Evolutionary conservation across 495 filamentous ascomycete genomes (phyloP).

Genomic region (Cryomyces antarcticus): DNA sequence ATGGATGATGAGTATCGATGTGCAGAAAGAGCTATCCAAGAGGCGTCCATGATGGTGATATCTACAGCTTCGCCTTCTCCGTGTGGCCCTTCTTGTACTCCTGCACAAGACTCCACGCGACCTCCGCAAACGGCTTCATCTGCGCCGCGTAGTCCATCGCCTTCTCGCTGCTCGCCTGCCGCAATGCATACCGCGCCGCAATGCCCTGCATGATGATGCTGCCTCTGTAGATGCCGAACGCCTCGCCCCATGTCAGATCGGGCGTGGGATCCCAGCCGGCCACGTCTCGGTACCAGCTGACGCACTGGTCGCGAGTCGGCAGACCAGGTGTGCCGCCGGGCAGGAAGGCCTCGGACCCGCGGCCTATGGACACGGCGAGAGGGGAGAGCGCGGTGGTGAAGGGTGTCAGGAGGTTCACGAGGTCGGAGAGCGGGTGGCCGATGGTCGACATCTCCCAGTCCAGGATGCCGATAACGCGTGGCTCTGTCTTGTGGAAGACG

Average conservation of each 20-base stretch:
- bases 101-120: constrained; percentile 51
- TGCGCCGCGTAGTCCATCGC: constrained; percentile 49
- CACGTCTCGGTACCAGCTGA: constrained; percentile 56
- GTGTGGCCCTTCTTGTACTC: constrained; percentile 20
- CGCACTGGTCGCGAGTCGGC: constrained; percentile 46
- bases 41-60: background rate
- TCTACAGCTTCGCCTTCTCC: constrained; percentile 30
- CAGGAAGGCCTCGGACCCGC: constrained; percentile 28
- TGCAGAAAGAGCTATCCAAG: no score
- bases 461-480: constrained; percentile 75
- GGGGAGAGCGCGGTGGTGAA: constrained; percentile 22
- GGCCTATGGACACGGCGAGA: constrained; percentile 11
- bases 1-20: no score
- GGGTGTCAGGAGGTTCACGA: constrained; percentile 59
- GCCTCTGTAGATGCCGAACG: constrained; percentile 22
- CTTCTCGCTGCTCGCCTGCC: constrained; percentile 78
- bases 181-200: constrained; percentile 57
- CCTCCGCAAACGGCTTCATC: constrained; percentile 45
- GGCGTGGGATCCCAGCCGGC: constrained; percentile 44
- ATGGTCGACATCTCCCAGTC: constrained; percentile 98
- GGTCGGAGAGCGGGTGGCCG: constrained; percentile 78
- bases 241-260: constrained; percentile 39
- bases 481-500: constrained; percentile 77
- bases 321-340: constrained; percentile 45
- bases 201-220: constrained; percentile 89